phyloP scores from a whole-genome alignment of 371 early-diverging fungal species.

The Batrachochytrium dendrobatidis region DNA sequence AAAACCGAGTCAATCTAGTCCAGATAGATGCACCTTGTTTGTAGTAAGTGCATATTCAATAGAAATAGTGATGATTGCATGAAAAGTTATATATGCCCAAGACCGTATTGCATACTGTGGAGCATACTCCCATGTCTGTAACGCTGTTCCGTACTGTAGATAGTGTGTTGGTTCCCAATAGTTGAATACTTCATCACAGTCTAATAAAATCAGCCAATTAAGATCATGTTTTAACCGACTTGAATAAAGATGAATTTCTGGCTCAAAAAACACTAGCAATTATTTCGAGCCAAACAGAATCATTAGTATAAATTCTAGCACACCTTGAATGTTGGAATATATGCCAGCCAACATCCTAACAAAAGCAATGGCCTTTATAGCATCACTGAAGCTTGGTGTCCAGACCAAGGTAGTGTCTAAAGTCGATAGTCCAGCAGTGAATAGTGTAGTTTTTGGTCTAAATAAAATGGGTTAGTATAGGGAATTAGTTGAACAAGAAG shows the following conservation, averaged over 20 bases:
- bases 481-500: too few relatives aligned
- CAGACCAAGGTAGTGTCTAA: too few relatives aligned
- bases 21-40: constrained; percentile 1
- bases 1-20: too few relatives aligned
- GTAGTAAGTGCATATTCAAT: background rate
- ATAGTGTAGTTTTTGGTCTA: too few relatives aligned
- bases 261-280: background rate
- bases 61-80: constrained; percentile 27
- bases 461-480: too few relatives aligned
- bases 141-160: constrained; percentile 71
- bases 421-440: too few relatives aligned
- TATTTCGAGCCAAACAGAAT: background rate
- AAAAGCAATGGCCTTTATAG: constrained; percentile 51
- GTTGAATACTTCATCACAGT: constrained; percentile 95
- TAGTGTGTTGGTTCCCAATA: constrained; percentile 94
- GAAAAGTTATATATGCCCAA: constrained; percentile 70
- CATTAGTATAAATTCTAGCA: background rate
- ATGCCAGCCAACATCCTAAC: constrained; percentile 60
- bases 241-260: background rate
- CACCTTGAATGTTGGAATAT: constrained; percentile 51
- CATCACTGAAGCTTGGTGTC: constrained; percentile 35
- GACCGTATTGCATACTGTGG: constrained; percentile 81
- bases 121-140: constrained; percentile 96
- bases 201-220: constrained; percentile 14
- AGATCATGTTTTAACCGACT: background rate